Percentiles rank a stretch among this genome's conserved stretches.
Evolutionary conservation across 2,329 filamentous ascomycete genomes (phyloP).

Genomic region (Magnaporthiopsis poae): DNA sequence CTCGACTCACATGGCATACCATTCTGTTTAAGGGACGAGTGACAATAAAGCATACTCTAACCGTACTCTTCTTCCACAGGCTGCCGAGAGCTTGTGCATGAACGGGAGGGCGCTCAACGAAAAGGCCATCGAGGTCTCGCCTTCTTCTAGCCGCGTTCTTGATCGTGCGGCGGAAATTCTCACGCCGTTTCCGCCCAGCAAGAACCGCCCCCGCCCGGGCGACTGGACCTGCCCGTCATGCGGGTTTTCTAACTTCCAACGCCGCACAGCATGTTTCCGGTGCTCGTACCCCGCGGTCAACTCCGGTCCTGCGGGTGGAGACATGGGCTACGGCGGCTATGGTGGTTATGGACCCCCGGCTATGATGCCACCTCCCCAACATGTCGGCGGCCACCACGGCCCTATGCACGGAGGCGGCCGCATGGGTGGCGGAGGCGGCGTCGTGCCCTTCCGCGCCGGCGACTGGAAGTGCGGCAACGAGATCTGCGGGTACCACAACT

Average conservation of each 20-base stretch:
- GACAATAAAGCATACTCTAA: background rate
- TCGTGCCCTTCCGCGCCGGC: constrained; percentile 92
- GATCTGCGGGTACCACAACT: constrained; percentile 96
- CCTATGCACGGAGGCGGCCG: constrained; percentile 72
- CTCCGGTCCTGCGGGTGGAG: constrained; percentile 34
- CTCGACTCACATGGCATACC: background rate
- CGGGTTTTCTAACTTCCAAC: constrained; percentile 98
- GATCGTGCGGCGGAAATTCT: constrained; percentile 93
- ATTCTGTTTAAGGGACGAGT: background rate
- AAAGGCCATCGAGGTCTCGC: constrained; percentile 97
- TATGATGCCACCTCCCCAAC: constrained; percentile 70
- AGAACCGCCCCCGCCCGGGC: constrained; percentile 91
- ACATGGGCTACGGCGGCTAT: constrained; percentile 48
- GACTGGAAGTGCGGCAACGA: constrained; percentile 99
- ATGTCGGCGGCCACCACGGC: constrained; percentile 54
- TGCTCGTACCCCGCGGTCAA: constrained; percentile 97
- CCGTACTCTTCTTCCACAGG: constrained; percentile 39
- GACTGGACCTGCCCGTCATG: constrained; percentile 99
- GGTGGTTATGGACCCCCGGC: constrained; percentile 62
- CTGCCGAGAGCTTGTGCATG: constrained; percentile 96
- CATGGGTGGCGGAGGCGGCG: constrained; percentile 64
- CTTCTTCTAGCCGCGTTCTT: constrained; percentile 90
- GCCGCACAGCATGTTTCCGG: constrained; percentile 94
- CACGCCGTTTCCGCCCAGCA: constrained; percentile 93
- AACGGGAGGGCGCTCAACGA: constrained; percentile 96